Percentiles rank a stretch among this genome's conserved stretches.
phyloP scores from a whole-genome alignment of 2,329 filamentous ascomycete genomes.

The Passalora sequoiae region DNA sequence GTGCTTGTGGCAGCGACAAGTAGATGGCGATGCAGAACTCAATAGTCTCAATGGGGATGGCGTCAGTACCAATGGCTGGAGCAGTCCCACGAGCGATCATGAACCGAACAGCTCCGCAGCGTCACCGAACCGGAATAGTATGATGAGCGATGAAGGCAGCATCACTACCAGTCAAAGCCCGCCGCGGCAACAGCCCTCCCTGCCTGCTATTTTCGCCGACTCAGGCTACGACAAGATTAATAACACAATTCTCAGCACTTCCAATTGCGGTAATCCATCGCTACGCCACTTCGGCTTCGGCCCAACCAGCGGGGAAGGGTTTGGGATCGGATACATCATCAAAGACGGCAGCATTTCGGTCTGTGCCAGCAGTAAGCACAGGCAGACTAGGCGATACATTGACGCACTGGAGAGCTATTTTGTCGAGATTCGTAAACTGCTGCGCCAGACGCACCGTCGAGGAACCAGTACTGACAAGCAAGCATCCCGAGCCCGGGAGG shows the following conservation, averaged over 20 bases:
- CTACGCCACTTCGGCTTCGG: conserved; percentile 96
- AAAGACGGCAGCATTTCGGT: conserved; percentile 89
- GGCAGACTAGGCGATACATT: conserved; percentile 85
- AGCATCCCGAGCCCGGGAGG: conserved; percentile 57
- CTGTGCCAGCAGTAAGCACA: conserved; percentile 86
- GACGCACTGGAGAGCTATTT: conserved; percentile 87
- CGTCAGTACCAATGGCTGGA: conserved; percentile 61
- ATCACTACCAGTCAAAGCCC: conserved; percentile 41
- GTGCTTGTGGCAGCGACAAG: conserved; percentile 85
- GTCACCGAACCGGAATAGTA: conserved; percentile 52
- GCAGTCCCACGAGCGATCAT: conserved; percentile 42
- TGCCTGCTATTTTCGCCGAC: conserved; percentile 82
- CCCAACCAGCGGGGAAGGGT: conserved; percentile 86
- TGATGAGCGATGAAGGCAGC: conserved; percentile 47
- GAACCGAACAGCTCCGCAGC: conserved; percentile 45
- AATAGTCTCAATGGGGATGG: conserved; percentile 14
- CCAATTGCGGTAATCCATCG: conserved; percentile 96
- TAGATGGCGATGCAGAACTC: conserved; percentile 64
- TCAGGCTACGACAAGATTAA: conserved; percentile 91
- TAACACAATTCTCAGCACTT: conserved; percentile 88
- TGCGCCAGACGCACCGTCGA: conserved; percentile 62
- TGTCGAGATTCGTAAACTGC: conserved; percentile 78
- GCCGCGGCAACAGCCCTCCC: conserved; percentile 47
- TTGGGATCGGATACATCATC: conserved; percentile 98
- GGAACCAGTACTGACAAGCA: conserved; percentile 50